Conservation (phyloP, 495 filamentous ascomycete genomes). For the Bacidia gigantensis region DNA sequence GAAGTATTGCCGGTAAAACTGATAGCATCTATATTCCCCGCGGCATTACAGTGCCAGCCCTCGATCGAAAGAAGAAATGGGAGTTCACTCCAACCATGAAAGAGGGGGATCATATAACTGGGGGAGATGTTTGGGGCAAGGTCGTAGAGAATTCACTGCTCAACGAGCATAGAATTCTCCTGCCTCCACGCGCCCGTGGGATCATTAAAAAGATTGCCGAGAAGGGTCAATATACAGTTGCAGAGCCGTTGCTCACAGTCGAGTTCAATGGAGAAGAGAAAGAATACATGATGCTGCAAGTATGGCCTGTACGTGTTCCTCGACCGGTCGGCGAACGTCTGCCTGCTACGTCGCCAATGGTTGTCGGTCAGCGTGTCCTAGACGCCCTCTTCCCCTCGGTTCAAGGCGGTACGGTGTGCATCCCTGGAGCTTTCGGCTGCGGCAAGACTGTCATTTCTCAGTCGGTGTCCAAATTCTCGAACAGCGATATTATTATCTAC, state of each 20-base stretch:
- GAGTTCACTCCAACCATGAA: slow-evolving; percentile 79
- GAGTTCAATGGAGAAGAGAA: slow-evolving; percentile 95
- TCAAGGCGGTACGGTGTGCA: slow-evolving; percentile 93
- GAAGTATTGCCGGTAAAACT: slow-evolving; percentile 60
- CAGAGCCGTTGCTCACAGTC: slow-evolving; percentile 85
- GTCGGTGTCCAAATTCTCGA: slow-evolving; percentile 97
- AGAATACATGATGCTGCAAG: slow-evolving; percentile 93
- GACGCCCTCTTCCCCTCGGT: slow-evolving; percentile 95
- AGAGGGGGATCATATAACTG: slow-evolving; percentile 92
- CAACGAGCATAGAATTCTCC: slow-evolving; percentile 83
- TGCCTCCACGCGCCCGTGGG: slow-evolving; percentile 82
- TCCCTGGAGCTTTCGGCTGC: slow-evolving; percentile 96
- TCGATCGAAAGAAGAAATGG: slow-evolving; percentile 85
- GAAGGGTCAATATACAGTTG: slow-evolving; percentile 85
- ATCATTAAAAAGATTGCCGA: slow-evolving; percentile 82
- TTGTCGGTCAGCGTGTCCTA: slow-evolving; percentile 92
- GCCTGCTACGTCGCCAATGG: slow-evolving; percentile 72
- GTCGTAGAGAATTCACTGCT: slow-evolving; percentile 95
- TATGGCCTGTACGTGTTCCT: slow-evolving; percentile 94
- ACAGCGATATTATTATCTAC: slow-evolving; percentile 98
- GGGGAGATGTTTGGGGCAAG: slow-evolving; percentile 84
- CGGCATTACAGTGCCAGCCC: slow-evolving; percentile 72
- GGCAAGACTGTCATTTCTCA: slow-evolving; percentile 99
- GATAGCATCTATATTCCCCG: slow-evolving; percentile 94
- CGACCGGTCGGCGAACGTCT: slow-evolving; percentile 82